These are phyloP conservation scores for Fusarium aywerte DNA, from an alignment of 2,329 filamentous ascomycete genomes.

Conservation along the genomic window DNA sequence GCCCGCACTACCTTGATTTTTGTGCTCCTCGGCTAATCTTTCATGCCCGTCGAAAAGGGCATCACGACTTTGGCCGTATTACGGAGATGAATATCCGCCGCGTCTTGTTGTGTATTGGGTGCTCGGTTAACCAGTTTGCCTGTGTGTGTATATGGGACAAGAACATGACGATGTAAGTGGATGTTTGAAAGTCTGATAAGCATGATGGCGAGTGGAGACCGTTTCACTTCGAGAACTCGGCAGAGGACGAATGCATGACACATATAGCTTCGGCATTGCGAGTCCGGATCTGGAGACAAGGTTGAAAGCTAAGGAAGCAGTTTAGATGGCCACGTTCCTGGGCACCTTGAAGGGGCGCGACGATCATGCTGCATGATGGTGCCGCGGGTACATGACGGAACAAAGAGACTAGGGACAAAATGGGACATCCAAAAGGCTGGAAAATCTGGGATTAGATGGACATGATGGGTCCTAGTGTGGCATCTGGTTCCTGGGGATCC, in stretches of 20 bases:
- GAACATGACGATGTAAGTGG: conserved; percentile 29
- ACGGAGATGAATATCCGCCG: conserved; percentile 28
- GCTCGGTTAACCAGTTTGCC: conserved; percentile 33
- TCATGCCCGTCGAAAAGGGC: too few species aligned
- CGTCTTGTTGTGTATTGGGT: conserved; percentile 21
- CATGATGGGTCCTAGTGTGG: conserved; percentile 26
- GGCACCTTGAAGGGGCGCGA: conserved; percentile 17
- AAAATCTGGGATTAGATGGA: conserved; percentile 17
- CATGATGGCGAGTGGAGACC: conserved; percentile 37
- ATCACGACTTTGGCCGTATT: conserved; percentile 21
- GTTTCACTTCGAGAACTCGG: conserved; percentile 36
- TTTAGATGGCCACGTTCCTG: conserved; percentile 6
- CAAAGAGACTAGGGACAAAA: conserved; percentile 33
- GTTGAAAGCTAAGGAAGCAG: conserved; percentile 1
- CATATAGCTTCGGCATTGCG: conserved; percentile 29
- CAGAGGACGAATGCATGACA: conserved; percentile 38
- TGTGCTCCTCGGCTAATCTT: too few species aligned
- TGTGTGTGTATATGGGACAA: conserved; percentile 29
- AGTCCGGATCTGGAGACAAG: conserved; percentile 17
- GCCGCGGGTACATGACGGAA: conserved; percentile 39
- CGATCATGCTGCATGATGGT: conserved; percentile 41
- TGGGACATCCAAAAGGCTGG: conserved; percentile 7
- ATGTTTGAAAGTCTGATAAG: conserved; percentile 22
- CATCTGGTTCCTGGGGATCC: conserved; percentile 46
- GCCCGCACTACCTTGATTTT: too few species aligned